Evolutionary conservation across 2,329 filamentous ascomycete genomes (phyloP).

Genomic region (Cladorrhinum sp.): DNA sequence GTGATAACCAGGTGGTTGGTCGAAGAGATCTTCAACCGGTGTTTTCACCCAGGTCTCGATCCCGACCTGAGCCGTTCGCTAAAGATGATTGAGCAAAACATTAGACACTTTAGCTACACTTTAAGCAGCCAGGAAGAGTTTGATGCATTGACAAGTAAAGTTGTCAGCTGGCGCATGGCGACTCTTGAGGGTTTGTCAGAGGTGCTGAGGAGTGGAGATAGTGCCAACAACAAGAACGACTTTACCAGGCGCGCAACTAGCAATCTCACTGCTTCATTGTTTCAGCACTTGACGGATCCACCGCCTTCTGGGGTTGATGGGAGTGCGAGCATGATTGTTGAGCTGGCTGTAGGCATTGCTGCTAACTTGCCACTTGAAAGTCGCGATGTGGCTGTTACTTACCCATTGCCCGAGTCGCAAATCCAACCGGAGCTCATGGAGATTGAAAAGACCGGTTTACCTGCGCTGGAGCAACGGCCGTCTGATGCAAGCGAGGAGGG

Average conservation of each 20-base stretch:
- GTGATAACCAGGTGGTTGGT: slow-evolving; percentile 87
- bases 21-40: slow-evolving; percentile 85
- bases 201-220: slow-evolving; percentile 62
- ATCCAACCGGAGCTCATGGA: slow-evolving; percentile 80
- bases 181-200: slow-evolving; percentile 87
- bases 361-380: slow-evolving; percentile 87
- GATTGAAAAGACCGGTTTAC: slow-evolving; percentile 69
- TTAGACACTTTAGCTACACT: slow-evolving; percentile 72
- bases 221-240: slow-evolving; percentile 61
- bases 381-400: slow-evolving; percentile 83
- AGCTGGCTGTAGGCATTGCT: slow-evolving; percentile 81
- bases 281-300: slow-evolving; percentile 72
- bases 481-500: slow-evolving; percentile 42
- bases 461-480: slow-evolving; percentile 51
- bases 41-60: slow-evolving; percentile 89
- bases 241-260: slow-evolving; percentile 69
- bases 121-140: slow-evolving; percentile 80
- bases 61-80: slow-evolving; percentile 70
- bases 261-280: slow-evolving; percentile 66
- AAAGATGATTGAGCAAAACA: slow-evolving; percentile 83
- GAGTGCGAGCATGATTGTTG: slow-evolving; percentile 87
- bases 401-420: slow-evolving; percentile 72
- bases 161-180: slow-evolving; percentile 89
- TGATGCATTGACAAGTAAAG: slow-evolving; percentile 80
- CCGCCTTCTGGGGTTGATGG: slow-evolving; percentile 80